Percentiles rank a stretch among this genome's conserved stretches.
Conservation (phyloP, 176 grass and related monocot genomes). For the Eleusine coracana region DNA sequence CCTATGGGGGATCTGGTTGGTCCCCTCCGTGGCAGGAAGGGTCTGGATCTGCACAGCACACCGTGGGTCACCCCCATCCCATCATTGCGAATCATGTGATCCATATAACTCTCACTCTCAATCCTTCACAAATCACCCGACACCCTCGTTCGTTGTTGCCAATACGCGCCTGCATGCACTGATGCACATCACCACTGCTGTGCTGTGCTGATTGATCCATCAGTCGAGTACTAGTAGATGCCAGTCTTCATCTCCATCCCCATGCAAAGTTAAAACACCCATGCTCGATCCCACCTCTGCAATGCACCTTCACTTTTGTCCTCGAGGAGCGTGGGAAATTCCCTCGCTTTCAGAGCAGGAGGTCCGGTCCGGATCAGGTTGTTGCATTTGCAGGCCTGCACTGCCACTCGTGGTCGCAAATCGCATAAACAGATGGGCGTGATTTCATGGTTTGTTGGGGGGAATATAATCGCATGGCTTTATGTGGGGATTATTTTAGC, state of each 20-base stretch:
- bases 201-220: background rate
- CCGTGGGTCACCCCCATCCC: constrained; percentile 26
- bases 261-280: background rate
- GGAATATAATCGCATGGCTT: constrained; percentile 30
- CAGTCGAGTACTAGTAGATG: no score
- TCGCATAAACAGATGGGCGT: background rate
- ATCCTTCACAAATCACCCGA: background rate
- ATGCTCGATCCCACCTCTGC: background rate
- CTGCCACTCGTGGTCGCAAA: background rate
- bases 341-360: constrained; percentile 36
- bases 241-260: background rate
- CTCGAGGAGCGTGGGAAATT: constrained; percentile 35
- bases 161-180: no score
- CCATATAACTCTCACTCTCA: constrained; percentile 22
- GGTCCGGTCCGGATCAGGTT: background rate
- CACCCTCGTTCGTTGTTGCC: background rate
- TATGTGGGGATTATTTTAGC: constrained; percentile 35
- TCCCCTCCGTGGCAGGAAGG: constrained; percentile 36
- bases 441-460: constrained; percentile 24
- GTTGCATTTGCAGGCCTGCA: background rate
- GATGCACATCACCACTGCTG: background rate
- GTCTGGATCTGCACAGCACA: constrained; percentile 52
- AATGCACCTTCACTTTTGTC: background rate
- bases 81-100: constrained; percentile 63
- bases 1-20: constrained; percentile 41